These are phyloP conservation scores for Phoma herbarum DNA, from an alignment of 2,329 filamentous ascomycete species.

Conservation along the genomic window DNA sequence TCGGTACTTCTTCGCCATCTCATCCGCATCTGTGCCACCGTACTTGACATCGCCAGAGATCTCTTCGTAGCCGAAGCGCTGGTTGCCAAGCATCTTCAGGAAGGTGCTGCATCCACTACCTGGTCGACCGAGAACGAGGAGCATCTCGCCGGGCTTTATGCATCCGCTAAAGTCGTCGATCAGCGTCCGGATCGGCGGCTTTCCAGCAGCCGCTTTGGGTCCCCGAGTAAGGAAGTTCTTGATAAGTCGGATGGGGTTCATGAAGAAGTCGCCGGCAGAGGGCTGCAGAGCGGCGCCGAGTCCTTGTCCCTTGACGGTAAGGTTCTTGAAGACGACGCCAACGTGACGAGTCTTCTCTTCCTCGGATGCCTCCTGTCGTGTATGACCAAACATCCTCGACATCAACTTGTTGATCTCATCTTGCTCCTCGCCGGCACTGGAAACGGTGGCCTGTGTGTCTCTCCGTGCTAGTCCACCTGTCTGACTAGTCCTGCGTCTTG, in stretches of 20 bases:
- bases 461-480: conserved; percentile 30
- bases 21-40: conserved; percentile 63
- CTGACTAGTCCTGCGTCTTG: conserved; percentile 57
- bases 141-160: conserved; percentile 76
- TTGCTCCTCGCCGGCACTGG: conserved; percentile 51
- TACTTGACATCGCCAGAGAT: conserved; percentile 65
- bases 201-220: conserved; percentile 52
- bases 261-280: conserved; percentile 68
- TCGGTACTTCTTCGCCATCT: conserved; percentile 66
- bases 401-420: conserved; percentile 70
- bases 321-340: conserved; percentile 71
- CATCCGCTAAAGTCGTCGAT: conserved; percentile 72
- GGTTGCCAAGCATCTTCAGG: conserved; percentile 74
- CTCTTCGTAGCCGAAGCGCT: conserved; percentile 65
- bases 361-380: conserved; percentile 70
- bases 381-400: conserved; percentile 74
- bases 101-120: conserved; percentile 76
- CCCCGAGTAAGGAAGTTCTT: conserved; percentile 60
- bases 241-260: conserved; percentile 64
- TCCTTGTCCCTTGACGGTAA: conserved; percentile 69
- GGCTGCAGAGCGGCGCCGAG: conserved; percentile 70
- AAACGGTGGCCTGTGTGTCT: conserved; percentile 36
- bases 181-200: conserved; percentile 70
- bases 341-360: conserved; percentile 75
- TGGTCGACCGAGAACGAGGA: conserved; percentile 73